Evolutionary conservation across 176 grass and related monocot species (phyloP).

Genomic region (Musa troglodytarum): DNA sequence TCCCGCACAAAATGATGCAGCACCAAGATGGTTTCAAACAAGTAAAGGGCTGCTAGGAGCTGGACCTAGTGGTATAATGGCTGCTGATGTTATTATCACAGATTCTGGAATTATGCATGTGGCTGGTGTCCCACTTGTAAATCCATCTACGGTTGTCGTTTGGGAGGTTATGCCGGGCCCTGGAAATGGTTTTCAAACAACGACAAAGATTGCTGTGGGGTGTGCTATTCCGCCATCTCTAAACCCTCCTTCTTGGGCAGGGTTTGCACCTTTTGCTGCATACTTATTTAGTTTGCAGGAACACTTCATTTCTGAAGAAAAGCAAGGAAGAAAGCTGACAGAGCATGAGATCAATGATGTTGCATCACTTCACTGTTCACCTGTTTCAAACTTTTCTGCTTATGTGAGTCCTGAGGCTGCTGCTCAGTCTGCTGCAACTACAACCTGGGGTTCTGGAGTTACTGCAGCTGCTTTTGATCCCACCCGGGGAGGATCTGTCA

Average conservation of each 20-base stretch:
- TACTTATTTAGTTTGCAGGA: conserved; percentile 92
- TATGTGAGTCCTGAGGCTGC: conserved; percentile 97
- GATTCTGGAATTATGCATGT: conserved; percentile 86
- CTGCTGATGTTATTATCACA: conserved; percentile 94
- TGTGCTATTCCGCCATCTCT: conserved; percentile 68
- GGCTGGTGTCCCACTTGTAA: conserved; percentile 98
- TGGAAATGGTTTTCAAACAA: conserved; percentile 80
- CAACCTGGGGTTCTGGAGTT: conserved; percentile 96
- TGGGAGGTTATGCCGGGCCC: conserved; percentile 99
- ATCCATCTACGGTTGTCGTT: conserved; percentile 97
- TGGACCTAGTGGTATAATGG: conserved; percentile 95
- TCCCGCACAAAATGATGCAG: conserved; percentile 46
- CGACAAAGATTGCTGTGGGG: conserved; percentile 65
- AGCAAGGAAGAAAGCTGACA: conserved; percentile 53
- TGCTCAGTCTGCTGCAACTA: conserved; percentile 89
- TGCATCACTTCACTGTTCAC: conserved; percentile 92
- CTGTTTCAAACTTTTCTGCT: conserved; percentile 98
- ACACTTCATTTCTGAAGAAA: conserved; percentile 64
- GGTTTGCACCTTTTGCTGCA: conserved; percentile 68
- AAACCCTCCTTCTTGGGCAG: conserved; percentile 69
- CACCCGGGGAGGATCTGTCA: conserved; percentile 79
- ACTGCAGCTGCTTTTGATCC: conserved; percentile 99
- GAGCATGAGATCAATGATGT: conserved; percentile 56
- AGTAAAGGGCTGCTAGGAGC: conserved; percentile 96
- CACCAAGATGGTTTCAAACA: conserved; percentile 83